phyloP scores from a whole-genome alignment of 2,329 filamentous ascomycete species.

The Trichoderma sp. region DNA sequence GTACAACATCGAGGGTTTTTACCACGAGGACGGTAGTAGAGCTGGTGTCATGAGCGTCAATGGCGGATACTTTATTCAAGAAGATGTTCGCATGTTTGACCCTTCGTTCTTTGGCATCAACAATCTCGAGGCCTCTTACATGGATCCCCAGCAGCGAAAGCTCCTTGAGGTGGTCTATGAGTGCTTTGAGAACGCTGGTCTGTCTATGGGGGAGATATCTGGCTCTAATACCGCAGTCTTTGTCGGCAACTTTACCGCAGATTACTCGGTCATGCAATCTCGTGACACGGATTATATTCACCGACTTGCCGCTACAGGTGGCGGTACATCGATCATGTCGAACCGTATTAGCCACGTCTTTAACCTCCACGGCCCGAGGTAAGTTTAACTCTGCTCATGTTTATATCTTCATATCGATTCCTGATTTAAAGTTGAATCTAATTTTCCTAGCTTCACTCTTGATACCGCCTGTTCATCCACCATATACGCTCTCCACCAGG shows the following conservation, averaged over 20 bases:
- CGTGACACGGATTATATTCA: constrained; percentile 20
- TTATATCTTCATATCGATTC: neutral
- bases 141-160: constrained; percentile 33
- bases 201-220: constrained; percentile 8
- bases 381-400: constrained; percentile 17
- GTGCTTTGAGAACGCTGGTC: constrained; percentile 23
- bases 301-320: constrained; percentile 25
- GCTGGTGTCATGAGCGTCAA: constrained; percentile 9
- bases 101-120: constrained; percentile 7
- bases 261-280: constrained; percentile 21
- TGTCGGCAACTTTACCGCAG: constrained; percentile 18
- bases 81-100: constrained; percentile 14
- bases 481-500: constrained; percentile 27
- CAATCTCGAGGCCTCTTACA: neutral
- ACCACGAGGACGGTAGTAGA: constrained; percentile 19
- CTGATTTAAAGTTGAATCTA: neutral
- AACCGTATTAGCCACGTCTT: constrained; percentile 34
- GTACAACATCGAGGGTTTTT: constrained; percentile 22
- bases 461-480: constrained; percentile 37
- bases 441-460: constrained; percentile 5
- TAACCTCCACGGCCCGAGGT: constrained; percentile 32
- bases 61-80: constrained; percentile 28
- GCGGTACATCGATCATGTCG: constrained; percentile 29
- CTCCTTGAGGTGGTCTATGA: constrained; percentile 33
- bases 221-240: constrained; percentile 17